These are phyloP conservation scores for Eimeria sp. DNA, from an alignment of 169 alveolate genomes.

Conservation along the genomic window DNA sequence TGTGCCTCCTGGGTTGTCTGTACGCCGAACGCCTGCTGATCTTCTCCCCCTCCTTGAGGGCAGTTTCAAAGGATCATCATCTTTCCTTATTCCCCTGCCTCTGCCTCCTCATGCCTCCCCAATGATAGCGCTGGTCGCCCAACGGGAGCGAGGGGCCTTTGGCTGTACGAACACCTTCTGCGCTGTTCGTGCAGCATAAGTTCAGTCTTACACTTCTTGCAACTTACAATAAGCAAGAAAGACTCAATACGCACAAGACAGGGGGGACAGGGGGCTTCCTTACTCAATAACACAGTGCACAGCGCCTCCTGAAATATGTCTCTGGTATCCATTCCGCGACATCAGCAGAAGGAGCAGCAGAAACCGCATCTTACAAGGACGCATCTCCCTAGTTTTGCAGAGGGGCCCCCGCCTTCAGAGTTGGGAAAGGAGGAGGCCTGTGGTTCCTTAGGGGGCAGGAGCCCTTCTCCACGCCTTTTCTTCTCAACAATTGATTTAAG, in stretches of 20 bases:
- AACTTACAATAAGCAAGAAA: background rate
- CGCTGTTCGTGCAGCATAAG: background rate
- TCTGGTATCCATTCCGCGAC: background rate
- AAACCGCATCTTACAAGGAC: background rate
- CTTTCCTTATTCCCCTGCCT: background rate
- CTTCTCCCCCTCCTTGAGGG: background rate
- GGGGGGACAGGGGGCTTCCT: background rate
- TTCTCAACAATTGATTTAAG: background rate
- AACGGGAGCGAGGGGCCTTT: no score
- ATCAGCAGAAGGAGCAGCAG: constrained; percentile 3
- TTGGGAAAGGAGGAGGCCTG: background rate
- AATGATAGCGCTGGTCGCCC: background rate
- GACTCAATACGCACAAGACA: background rate
- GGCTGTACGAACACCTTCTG: no score
- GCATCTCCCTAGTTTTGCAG: background rate
- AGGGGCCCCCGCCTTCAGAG: background rate
- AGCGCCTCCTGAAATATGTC: background rate
- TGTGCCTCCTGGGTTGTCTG: background rate
- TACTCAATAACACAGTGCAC: background rate
- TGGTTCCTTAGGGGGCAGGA: background rate
- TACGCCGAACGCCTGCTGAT: background rate
- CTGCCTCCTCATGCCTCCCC: background rate
- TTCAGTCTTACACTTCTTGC: background rate
- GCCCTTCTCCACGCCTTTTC: background rate
- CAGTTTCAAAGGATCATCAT: no score